These are phyloP conservation scores for Leptographium radiaticola DNA, from an alignment of 2,329 filamentous ascomycete species.

Conservation along the genomic window DNA sequence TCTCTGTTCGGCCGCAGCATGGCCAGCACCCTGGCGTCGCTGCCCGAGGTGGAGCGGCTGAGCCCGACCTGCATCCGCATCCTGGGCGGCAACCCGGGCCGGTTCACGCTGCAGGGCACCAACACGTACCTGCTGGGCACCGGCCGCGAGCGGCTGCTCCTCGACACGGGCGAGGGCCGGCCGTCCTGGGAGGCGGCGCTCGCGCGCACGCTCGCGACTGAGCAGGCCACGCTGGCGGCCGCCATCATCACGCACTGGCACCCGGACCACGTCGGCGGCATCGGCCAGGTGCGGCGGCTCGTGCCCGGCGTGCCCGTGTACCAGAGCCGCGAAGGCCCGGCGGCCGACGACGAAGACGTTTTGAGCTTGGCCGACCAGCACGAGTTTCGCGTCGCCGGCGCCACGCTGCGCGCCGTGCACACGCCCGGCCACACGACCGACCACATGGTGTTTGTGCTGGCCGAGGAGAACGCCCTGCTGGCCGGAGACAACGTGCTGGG, in stretches of 20 bases:
- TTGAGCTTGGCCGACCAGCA: conserved; percentile 31
- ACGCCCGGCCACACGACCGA: conserved; percentile 60
- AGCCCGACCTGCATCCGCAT: conserved; percentile 71
- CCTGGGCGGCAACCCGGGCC: conserved; percentile 80
- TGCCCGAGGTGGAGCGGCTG: conserved; percentile 65
- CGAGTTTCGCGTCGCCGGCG: conserved; percentile 35
- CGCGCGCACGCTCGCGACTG: conserved; percentile 47
- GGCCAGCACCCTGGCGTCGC: conserved; percentile 45
- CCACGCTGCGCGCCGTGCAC: conserved; percentile 47
- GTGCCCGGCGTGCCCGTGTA: conserved; percentile 51
- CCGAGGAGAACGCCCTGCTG: conserved; percentile 55
- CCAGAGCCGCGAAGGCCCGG: conserved; percentile 36
- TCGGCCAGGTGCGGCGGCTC: conserved; percentile 50
- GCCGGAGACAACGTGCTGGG: conserved; percentile 65
- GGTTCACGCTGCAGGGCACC: conserved; percentile 64
- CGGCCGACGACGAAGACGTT: neutral
- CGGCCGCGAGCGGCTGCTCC: conserved; percentile 58
- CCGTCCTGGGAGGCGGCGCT: conserved; percentile 60
- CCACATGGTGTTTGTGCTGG: conserved; percentile 51
- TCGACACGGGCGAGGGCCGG: conserved; percentile 81
- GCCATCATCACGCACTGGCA: conserved; percentile 89
- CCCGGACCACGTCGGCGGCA: conserved; percentile 68
- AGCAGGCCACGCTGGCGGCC: conserved; percentile 54
- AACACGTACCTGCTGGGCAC: conserved; percentile 90
- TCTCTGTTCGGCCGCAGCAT: conserved; percentile 23